Evolutionary conservation across 2,329 filamentous ascomycete genomes (phyloP).

Genomic region (Penicillium fuscoglaucum): DNA sequence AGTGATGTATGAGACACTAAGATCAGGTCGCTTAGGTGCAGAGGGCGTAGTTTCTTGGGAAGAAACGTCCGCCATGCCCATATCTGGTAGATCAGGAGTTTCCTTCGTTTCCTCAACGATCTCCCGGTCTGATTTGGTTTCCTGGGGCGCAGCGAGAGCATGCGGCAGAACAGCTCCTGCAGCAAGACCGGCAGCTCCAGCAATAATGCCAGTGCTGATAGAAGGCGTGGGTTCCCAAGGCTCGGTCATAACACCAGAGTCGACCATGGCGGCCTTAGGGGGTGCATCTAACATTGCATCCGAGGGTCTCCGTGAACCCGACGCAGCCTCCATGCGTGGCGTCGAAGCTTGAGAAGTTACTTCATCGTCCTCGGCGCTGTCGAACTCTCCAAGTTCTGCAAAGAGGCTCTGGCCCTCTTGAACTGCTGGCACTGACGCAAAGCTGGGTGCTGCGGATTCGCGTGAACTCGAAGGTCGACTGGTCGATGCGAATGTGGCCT

Average conservation of each 20-base stretch:
- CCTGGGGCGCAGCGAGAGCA: slow-evolving; percentile 22
- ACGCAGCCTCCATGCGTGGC: slow-evolving; percentile 35
- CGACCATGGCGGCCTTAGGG: slow-evolving; percentile 53
- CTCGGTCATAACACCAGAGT: slow-evolving; percentile 64
- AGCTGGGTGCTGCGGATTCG: slow-evolving; percentile 56
- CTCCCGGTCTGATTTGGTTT: slow-evolving; percentile 17
- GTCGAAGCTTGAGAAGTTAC: slow-evolving; percentile 46
- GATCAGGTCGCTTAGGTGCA: slow-evolving; percentile 44
- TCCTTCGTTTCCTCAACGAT: slow-evolving; percentile 20
- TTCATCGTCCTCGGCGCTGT: slow-evolving; percentile 67
- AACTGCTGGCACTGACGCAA: slow-evolving; percentile 49
- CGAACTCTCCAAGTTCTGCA: slow-evolving; percentile 82
- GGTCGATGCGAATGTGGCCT: slow-evolving; percentile 42
- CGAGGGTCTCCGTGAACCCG: slow-evolving; percentile 36
- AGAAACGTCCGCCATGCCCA: slow-evolving; percentile 36
- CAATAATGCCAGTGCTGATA: slow-evolving; percentile 3
- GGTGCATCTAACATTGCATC: slow-evolving; percentile 27
- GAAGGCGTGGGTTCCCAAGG: slow-evolving; percentile 49
- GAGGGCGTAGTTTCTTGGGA: slow-evolving; percentile 39
- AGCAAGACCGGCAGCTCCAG: slow-evolving; percentile 22
- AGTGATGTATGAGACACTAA: slow-evolving; percentile 36
- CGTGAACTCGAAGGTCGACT: slow-evolving; percentile 45
- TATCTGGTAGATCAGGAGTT: slow-evolving; percentile 22
- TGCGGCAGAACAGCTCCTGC: slow-evolving; percentile 20
- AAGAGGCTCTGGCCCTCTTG: slow-evolving; percentile 75